Evolutionary conservation across 371 early-diverging fungal genomes (phyloP).

Genomic region (Nematocida displodere): DNA sequence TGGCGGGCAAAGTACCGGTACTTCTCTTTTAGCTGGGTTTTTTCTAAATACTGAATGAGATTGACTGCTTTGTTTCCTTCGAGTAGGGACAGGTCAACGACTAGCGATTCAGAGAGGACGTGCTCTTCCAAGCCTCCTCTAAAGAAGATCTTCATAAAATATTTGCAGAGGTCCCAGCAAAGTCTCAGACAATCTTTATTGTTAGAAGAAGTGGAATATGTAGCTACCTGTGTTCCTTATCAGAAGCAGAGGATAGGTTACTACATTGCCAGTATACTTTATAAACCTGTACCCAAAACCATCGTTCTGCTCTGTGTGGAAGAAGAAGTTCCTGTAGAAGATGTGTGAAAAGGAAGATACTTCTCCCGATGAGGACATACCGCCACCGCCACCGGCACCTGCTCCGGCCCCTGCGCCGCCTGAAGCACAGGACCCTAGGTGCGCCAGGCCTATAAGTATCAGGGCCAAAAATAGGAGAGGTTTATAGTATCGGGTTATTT

Average conservation of each 20-base stretch:
- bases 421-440: too few species aligned
- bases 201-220: background rate
- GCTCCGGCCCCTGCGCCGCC: too few species aligned
- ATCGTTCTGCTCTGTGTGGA: background rate
- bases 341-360: too few species aligned
- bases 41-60: conserved; percentile 25
- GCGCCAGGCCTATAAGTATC: too few species aligned
- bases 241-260: background rate
- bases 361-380: too few species aligned
- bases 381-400: too few species aligned
- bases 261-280: background rate
- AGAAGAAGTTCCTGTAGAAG: background rate
- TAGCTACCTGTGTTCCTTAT: background rate
- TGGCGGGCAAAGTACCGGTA: conserved; percentile 28
- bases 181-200: background rate
- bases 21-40: conserved; percentile 5
- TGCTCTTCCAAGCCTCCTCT: conserved; percentile 48
- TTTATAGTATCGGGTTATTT: too few species aligned
- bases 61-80: background rate
- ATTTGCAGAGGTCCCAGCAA: background rate
- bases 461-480: too few species aligned
- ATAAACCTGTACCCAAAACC: background rate
- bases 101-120: conserved; percentile 13
- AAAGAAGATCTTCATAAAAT: conserved; percentile 33
- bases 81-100: background rate